phyloP scores from a whole-genome alignment of 306 rosid species.

The Cicer cuneatum region DNA sequence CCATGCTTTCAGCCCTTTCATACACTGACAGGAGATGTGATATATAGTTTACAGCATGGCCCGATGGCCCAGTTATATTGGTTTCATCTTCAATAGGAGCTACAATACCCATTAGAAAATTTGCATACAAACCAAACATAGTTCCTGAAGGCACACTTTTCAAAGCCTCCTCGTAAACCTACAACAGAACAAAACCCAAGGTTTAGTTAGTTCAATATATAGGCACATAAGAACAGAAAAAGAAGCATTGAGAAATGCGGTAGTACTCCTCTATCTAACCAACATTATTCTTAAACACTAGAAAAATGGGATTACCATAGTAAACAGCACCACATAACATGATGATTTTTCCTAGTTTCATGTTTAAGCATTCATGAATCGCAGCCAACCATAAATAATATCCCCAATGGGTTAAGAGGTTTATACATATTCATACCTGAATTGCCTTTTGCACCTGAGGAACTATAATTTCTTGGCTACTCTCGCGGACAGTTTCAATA shows the following conservation, averaged over 20 bases:
- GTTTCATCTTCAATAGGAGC: slow-evolving; percentile 51
- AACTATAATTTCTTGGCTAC: slow-evolving; percentile 50
- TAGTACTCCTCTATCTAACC: slow-evolving; percentile 8
- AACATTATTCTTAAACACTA: slow-evolving; percentile 13
- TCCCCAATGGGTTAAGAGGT: background rate
- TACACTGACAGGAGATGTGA: slow-evolving; percentile 60
- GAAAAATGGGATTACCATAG: slow-evolving; percentile 9
- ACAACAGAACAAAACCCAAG: slow-evolving; percentile 29
- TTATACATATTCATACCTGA: slow-evolving; percentile 62
- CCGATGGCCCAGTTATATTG: slow-evolving; percentile 39
- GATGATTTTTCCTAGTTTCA: slow-evolving; percentile 23
- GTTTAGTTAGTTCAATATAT: slow-evolving; percentile 38
- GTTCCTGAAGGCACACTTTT: slow-evolving; percentile 59
- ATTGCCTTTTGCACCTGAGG: slow-evolving; percentile 63
- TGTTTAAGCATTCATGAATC: background rate
- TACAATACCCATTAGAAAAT: slow-evolving; percentile 60
- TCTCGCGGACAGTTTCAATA: slow-evolving; percentile 48
- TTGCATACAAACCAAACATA: slow-evolving; percentile 61
- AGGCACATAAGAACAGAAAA: slow-evolving; percentile 14
- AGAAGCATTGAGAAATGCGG: background rate
- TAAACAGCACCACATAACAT: slow-evolving; percentile 14
- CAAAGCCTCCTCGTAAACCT: slow-evolving; percentile 92
- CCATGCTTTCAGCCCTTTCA: slow-evolving; percentile 76
- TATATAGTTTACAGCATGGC: slow-evolving; percentile 42
- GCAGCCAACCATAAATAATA: slow-evolving; percentile 35